Evolutionary conservation across 2,329 filamentous ascomycete genomes (phyloP).

Genomic region (Beauveria brongniartii): DNA sequence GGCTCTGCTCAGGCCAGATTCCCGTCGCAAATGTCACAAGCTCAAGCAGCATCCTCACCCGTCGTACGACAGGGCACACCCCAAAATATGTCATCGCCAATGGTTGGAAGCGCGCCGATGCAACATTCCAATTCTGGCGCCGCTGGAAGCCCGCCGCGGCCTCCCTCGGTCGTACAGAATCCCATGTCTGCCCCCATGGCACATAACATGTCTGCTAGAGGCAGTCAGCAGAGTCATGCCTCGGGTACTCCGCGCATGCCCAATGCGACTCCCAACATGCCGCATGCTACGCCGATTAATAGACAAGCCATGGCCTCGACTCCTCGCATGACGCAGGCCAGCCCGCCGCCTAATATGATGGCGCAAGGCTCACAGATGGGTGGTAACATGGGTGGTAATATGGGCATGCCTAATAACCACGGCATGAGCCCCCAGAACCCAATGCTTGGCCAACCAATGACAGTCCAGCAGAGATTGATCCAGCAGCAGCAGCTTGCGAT

Average conservation of each 20-base stretch:
- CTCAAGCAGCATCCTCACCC: conserved; percentile 57
- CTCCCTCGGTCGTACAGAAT: conserved; percentile 57
- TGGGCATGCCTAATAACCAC: conserved; percentile 45
- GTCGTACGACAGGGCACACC: conserved; percentile 55
- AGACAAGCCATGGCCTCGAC: conserved; percentile 45
- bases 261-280: conserved; percentile 52
- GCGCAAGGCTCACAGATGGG: conserved; percentile 48
- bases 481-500: conserved; percentile 27
- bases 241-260: conserved; percentile 56
- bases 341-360: conserved; percentile 53
- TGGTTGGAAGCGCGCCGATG: conserved; percentile 55
- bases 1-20: conserved; percentile 36
- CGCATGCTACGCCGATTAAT: conserved; percentile 50
- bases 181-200: conserved; percentile 53
- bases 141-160: conserved; percentile 58
- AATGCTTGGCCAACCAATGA: conserved; percentile 36
- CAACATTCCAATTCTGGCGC: conserved; percentile 59
- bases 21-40: conserved; percentile 50
- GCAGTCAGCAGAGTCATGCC: conserved; percentile 59
- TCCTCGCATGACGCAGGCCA: conserved; percentile 55
- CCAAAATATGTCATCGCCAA: conserved; percentile 57
- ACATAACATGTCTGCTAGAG: conserved; percentile 54
- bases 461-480: conserved; percentile 38
- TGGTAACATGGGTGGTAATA: conserved; percentile 35
- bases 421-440: conserved; percentile 31